Evolutionary conservation across 495 filamentous ascomycete species (phyloP).

Genomic region (Polyplosphaeria fusca): DNA sequence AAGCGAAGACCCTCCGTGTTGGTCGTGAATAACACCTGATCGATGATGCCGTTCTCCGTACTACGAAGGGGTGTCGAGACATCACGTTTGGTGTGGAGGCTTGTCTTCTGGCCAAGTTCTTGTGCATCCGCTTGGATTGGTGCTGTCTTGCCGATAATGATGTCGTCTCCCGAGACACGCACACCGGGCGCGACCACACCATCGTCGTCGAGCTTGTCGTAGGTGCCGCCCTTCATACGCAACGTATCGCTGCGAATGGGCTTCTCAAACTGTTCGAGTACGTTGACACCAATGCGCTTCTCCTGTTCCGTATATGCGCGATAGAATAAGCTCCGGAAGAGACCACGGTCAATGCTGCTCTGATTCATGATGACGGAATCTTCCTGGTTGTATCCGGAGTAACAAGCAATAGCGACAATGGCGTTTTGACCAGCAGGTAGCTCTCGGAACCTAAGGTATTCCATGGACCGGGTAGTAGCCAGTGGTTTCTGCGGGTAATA

Average conservation of each 20-base stretch:
- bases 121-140: slow-evolving; percentile 88
- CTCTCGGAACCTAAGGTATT: slow-evolving; percentile 96
- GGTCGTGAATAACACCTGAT: slow-evolving; percentile 87
- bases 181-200: slow-evolving; percentile 90
- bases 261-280: slow-evolving; percentile 92
- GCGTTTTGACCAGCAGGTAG: slow-evolving; percentile 96
- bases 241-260: slow-evolving; percentile 83
- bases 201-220: slow-evolving; percentile 96
- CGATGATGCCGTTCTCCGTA: slow-evolving; percentile 94
- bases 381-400: slow-evolving; percentile 99
- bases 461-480: slow-evolving; percentile 95
- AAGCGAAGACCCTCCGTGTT: slow-evolving; percentile 87
- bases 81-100: slow-evolving; percentile 86
- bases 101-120: slow-evolving; percentile 88
- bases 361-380: slow-evolving; percentile 99
- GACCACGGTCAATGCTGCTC: slow-evolving; percentile 91
- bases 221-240: slow-evolving; percentile 88
- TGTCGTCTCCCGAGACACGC: slow-evolving; percentile 93
- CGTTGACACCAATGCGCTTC: slow-evolving; percentile 84
- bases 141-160: slow-evolving; percentile 98
- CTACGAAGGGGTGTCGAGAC: slow-evolving; percentile 90
- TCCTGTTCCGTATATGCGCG: slow-evolving; percentile 94
- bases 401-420: slow-evolving; percentile 94
- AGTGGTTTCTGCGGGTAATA: slow-evolving; percentile 98
- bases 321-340: slow-evolving; percentile 98